phyloP scores from a whole-genome alignment of 495 filamentous ascomycete genomes.

The Xanthoparmelia taractica region DNA sequence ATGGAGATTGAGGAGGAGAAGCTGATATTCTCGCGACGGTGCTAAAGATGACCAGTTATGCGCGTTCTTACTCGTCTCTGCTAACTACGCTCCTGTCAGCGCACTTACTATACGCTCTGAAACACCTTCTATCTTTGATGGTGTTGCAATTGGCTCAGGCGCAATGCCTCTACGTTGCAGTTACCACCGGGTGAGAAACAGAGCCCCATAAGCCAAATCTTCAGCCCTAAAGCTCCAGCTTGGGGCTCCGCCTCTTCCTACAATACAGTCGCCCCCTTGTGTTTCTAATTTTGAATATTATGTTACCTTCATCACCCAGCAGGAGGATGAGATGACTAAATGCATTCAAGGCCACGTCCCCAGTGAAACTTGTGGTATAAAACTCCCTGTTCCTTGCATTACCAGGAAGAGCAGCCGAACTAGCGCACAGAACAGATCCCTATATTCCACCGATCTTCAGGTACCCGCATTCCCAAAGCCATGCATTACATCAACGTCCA shows the following conservation, averaged over 20 bases:
- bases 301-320: not conserved
- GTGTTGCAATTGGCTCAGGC: too few species aligned
- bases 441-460: not conserved
- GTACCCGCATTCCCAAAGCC: not conserved
- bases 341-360: not conserved
- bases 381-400: not conserved
- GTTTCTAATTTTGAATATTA: not conserved
- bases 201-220: not conserved
- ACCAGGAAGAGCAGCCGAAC: not conserved
- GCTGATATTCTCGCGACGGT: too few species aligned
- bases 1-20: too few species aligned
- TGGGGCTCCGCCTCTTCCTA: conserved; percentile 9
- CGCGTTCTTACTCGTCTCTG: too few species aligned
- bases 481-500: conserved; percentile 24
- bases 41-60: too few species aligned
- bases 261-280: not conserved
- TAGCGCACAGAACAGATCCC: not conserved
- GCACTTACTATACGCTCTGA: too few species aligned
- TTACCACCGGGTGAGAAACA: not conserved
- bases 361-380: not conserved
- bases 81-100: too few species aligned
- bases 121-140: too few species aligned
- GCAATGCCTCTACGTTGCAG: too few species aligned
- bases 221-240: not conserved
- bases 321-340: not conserved